Base-by-base conservation (phyloP, 305 asterid species). In the Fraxinus baroniana region DNA sequence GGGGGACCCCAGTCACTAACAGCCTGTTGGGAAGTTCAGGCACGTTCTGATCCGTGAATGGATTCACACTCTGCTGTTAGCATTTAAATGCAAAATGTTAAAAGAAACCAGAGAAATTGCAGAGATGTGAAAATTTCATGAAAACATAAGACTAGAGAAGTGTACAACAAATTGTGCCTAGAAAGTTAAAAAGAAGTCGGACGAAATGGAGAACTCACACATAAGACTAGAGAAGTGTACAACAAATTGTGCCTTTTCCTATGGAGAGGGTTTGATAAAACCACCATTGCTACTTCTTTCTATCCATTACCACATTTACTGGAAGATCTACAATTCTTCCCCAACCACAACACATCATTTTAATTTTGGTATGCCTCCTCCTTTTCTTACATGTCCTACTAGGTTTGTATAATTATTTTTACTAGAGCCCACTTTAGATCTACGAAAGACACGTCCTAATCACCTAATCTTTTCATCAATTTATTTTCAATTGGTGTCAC, bases 31-130 rank as follows among this genome's bases (percentile, higher is more conserved):
- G 86, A 66, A 84, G 52, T 28, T 79, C 87, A 5, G 60, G 75
- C 18, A 70, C 36, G 3, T 24, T 64, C 17, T 70, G 75, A 17
- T 91, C 92, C 89, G 82, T 6, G 73, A 90, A 88, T 2, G 89
- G 87, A 79, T 89, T 91, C 77, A 83, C 88, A n/a, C 79, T 86
- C 98, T 89, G 93, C 83, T 62, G 36, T 79, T 83, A 82, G 35
- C 70, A 78, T 55, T 73, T 57, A 77, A 78, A 17, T 33, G 32
- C 72, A 80, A 57, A 62, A 10, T 35, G 82, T 68, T n/a, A 64
- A 28, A 37, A 35, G 26, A 68, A 28, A 74, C n/a, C 74, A 17
- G 10, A 35, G 13, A 28, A 36, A 74, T 6, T 44, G 6, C 13
- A 49, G 24, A 28, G 41, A 13, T 1, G 1, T 70, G 41, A 70